A percentile compares a stretch with the other conserved stretches of the same genome.
phyloP scores from a whole-genome alignment of 805 yeast species.

The Schizosaccharomyces japonicus region DNA sequence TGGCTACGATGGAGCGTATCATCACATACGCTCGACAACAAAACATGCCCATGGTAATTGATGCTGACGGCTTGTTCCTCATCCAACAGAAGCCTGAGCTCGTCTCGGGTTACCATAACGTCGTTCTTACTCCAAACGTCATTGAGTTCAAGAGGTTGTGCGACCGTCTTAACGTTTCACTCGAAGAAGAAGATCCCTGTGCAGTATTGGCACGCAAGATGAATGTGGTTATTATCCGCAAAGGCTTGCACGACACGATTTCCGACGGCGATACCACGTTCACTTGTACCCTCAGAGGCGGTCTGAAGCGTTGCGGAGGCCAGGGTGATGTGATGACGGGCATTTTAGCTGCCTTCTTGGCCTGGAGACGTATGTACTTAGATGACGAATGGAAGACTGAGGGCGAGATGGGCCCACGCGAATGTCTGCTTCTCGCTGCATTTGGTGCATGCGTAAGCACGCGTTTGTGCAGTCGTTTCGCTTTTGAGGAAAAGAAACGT shows the following conservation, averaged over 20 bases:
- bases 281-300: slow-evolving; percentile 30
- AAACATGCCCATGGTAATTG: slow-evolving; percentile 51
- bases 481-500: slow-evolving; percentile 42
- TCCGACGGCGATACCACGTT: slow-evolving; percentile 26
- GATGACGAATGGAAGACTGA: slow-evolving; percentile 30
- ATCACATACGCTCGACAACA: slow-evolving; percentile 32
- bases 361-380: slow-evolving; percentile 53
- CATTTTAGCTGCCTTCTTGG: slow-evolving; percentile 51
- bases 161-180: slow-evolving; percentile 16
- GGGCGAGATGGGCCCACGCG: slow-evolving; percentile 15
- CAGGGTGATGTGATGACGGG: slow-evolving; percentile 92
- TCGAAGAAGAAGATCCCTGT: slow-evolving; percentile 12
- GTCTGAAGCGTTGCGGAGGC: slow-evolving; percentile 71
- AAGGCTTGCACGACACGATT: slow-evolving; percentile 47
- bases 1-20: slow-evolving; percentile 32
- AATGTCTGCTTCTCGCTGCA: slow-evolving; percentile 22
- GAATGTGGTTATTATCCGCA: slow-evolving; percentile 42
- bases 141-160: slow-evolving; percentile 56
- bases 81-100: slow-evolving; percentile 34
- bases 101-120: slow-evolving; percentile 30
- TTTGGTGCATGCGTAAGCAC: slow-evolving; percentile 52
- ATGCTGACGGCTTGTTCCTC: slow-evolving; percentile 70
- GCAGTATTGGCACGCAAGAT: slow-evolving; percentile 24
- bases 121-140: slow-evolving; percentile 71
- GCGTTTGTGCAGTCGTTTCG: slow-evolving; percentile 36